Percentiles rank a stretch among this genome's conserved stretches.
Evolutionary conservation across 805 yeast species (phyloP).

Genomic region (Yarrowia hollandica): DNA sequence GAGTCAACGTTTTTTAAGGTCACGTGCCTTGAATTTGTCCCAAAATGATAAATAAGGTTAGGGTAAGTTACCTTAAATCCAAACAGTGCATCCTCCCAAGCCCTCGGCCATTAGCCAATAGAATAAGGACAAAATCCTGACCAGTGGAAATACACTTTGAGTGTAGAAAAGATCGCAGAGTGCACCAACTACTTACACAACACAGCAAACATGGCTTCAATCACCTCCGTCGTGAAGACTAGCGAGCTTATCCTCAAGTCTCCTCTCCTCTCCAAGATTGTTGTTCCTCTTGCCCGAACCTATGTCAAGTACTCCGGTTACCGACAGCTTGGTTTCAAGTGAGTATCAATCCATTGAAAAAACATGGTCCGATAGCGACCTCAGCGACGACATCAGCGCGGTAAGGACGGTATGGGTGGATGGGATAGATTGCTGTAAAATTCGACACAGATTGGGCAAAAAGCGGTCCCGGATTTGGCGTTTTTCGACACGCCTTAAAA

Average conservation of each 20-base stretch:
- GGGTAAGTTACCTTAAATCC: not conserved
- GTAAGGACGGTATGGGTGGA: not conserved
- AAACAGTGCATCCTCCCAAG: constrained; percentile 15
- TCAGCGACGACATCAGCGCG: not conserved
- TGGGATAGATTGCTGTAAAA: not conserved
- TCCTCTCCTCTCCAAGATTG: constrained; percentile 72
- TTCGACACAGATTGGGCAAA: too few species aligned
- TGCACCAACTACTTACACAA: constrained; percentile 26
- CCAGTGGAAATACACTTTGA: constrained; percentile 29
- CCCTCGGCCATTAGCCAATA: constrained; percentile 27
- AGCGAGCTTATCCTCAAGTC: constrained; percentile 76
- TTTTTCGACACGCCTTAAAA: not conserved
- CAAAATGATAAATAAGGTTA: not conserved
- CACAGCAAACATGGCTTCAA: constrained; percentile 41
- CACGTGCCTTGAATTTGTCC: not conserved
- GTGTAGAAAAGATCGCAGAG: constrained; percentile 29
- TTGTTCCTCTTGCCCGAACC: constrained; percentile 76
- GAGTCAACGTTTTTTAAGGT: not conserved
- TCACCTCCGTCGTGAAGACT: constrained; percentile 44
- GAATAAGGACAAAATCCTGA: constrained; percentile 28
- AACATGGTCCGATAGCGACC: not conserved
- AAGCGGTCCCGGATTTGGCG: too few species aligned
- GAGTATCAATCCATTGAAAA: constrained; percentile 18
- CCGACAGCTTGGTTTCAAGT: constrained; percentile 86
- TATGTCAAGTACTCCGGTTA: constrained; percentile 80